Percentiles rank a stretch among this genome's conserved stretches.
phyloP scores from a whole-genome alignment of 1,284 basidiomycete species.

The Trichosporon faecale region DNA sequence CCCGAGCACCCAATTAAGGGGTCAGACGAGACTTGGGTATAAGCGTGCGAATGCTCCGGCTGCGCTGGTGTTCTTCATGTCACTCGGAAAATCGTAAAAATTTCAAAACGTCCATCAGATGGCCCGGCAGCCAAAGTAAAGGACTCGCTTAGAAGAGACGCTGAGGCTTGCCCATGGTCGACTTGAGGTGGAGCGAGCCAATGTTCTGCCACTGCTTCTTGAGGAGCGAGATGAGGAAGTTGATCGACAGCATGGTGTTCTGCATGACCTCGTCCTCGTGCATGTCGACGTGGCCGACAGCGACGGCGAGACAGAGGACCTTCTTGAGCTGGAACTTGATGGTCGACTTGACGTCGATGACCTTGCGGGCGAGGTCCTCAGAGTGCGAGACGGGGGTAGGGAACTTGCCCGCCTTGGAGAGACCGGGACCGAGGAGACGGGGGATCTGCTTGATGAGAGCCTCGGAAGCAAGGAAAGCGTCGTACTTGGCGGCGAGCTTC shows the following conservation, averaged over 20 bases:
- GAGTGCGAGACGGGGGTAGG: slow-evolving; percentile 91
- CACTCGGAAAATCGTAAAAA: neutral
- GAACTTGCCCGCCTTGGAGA: slow-evolving; percentile 99
- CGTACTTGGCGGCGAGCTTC: slow-evolving; percentile 99
- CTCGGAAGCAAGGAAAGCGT: slow-evolving; percentile 98
- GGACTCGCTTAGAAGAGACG: slow-evolving; percentile 71
- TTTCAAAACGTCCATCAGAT: slow-evolving; percentile 3
- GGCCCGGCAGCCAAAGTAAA: slow-evolving; percentile 9
- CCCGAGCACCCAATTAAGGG: slow-evolving; percentile 47
- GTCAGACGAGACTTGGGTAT: slow-evolving; percentile 53
- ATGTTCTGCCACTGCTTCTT: slow-evolving; percentile 99
- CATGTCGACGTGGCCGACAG: slow-evolving; percentile 97
- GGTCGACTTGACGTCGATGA: slow-evolving; percentile 93
- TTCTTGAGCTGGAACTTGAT: slow-evolving; percentile 99
- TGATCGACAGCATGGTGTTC: slow-evolving; percentile 99
- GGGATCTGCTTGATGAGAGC: slow-evolving; percentile 99
- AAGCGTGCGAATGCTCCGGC: slow-evolving; percentile 54
- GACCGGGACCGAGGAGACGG: slow-evolving; percentile 98
- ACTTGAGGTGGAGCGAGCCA: slow-evolving; percentile 98
- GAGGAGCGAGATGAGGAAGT: slow-evolving; percentile 98
- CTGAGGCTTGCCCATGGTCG: slow-evolving; percentile 97
- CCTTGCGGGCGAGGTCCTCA: slow-evolving; percentile 89
- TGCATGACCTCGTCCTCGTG: slow-evolving; percentile 92
- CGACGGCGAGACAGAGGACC: slow-evolving; percentile 98
- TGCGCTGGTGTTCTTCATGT: slow-evolving; percentile 31